Base-by-base conservation (phyloP, 305 asterid species). In the Solanum hybrid region DNA sequence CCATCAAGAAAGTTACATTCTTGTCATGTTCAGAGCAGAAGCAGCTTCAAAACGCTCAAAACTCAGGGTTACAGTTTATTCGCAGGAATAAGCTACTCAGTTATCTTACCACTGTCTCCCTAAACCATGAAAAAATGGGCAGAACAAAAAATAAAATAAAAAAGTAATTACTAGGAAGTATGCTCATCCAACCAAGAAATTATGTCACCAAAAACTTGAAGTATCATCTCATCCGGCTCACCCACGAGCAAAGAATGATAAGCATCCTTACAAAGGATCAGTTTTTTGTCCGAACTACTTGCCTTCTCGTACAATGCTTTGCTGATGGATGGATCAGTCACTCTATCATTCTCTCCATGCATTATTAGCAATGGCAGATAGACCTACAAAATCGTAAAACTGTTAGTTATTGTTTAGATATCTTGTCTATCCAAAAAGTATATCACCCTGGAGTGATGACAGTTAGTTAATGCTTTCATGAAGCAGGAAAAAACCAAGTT, bases 301-400 rank as follows among this genome's bases (percentile, higher is more conserved):
- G 99, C 99, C 91, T 93, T 96, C 92, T 96, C 98, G 22, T 93
- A 94, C 89, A 97, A 92, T 1, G 92, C 93, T 90, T 95, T 89
- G 89, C 99, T 97, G 91, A 96, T 96, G 0, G 96, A 94, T 86
- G 99, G 97, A 92, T 97, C 99, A 0, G 98, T 97, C 86, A 95
- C 93, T 24, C 78, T 89, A 95, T 97, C 99, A 5, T 92, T 95
- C 75, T 93, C 92, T n/a, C 99, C 99, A 10, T 97, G 99, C 90
- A 97, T 91, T 91, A 97, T 96, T 89, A 97, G 75, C 31, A 97
- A 90, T 38, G 99, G 98, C 90, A 96, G 92, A 22, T 95, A 95
- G 14, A 95, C 96, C 99, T 97, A 91, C 88, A 88, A 86, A 89
- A 79, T 77, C 38, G 8, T 24, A 34, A 51, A 35, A 42, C 20